Conservation (phyloP, 805 yeast genomes). For the Yueomyces sp. region DNA sequence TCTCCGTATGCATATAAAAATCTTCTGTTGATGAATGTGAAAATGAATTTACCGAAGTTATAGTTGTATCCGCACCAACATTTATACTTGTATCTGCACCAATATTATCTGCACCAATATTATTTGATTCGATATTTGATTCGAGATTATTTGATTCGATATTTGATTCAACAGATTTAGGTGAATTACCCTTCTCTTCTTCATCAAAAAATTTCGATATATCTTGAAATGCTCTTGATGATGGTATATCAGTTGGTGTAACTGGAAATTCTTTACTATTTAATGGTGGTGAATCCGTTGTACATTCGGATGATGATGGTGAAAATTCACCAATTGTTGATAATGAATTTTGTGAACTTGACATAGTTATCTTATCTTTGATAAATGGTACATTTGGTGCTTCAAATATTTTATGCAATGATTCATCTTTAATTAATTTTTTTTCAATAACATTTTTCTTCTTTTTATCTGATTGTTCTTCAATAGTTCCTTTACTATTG, state of each 20-base stretch:
- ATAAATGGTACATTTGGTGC: conserved; percentile 21
- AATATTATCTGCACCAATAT: not conserved
- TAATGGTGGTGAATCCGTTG: conserved; percentile 27
- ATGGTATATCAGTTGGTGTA: conserved; percentile 20
- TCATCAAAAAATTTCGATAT: conserved; percentile 25
- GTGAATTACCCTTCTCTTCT: not conserved
- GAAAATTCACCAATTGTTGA: conserved; percentile 34
- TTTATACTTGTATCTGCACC: not conserved
- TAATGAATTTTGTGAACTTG: conserved; percentile 24
- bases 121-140: not conserved
- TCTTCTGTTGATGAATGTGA: conserved; percentile 11
- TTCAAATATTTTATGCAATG: conserved; percentile 13
- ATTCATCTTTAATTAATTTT: conserved; percentile 10
- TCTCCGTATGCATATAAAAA: conserved; percentile 17
- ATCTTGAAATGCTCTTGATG: conserved; percentile 29
- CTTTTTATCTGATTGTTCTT: conserved; percentile 1
- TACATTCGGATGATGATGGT: conserved; percentile 32
- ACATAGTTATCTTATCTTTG: conserved; percentile 14
- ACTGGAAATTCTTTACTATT: conserved; percentile 7
- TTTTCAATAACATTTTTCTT: not conserved
- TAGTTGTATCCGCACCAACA: not conserved
- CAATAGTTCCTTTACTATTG: conserved; percentile 1
- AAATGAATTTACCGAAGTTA: conserved; percentile 3
- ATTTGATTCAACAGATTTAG: not conserved
- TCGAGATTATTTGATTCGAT: not conserved